Percentiles rank a stretch among this genome's conserved stretches.
Conservation (phyloP, 2,329 filamentous ascomycete species). For the Ceratocystis alfenasii region DNA sequence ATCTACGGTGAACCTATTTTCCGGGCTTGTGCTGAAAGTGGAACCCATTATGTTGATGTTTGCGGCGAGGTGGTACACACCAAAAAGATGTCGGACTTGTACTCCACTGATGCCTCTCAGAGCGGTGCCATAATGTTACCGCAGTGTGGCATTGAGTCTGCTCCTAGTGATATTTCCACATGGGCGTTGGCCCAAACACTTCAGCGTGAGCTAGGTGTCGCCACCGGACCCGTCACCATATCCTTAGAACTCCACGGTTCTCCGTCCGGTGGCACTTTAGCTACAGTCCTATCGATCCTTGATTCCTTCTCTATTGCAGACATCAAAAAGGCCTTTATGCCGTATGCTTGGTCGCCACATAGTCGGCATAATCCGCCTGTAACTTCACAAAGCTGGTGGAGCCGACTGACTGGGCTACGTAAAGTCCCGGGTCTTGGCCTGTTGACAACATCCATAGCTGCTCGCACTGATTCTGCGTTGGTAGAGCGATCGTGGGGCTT, state of each 20-base stretch:
- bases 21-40: constrained; percentile 48
- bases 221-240: constrained; percentile 43
- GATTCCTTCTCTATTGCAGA: constrained; percentile 42
- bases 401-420: constrained; percentile 40
- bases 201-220: constrained; percentile 38
- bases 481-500: constrained; percentile 55
- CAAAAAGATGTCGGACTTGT: constrained; percentile 47
- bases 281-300: constrained; percentile 50
- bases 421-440: constrained; percentile 42
- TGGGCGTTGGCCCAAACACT: constrained; percentile 42
- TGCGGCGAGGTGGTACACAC: constrained; percentile 51
- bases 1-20: constrained; percentile 47
- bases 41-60: constrained; percentile 53
- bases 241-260: constrained; percentile 36
- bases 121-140: constrained; percentile 49
- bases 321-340: constrained; percentile 35
- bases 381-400: constrained; percentile 31
- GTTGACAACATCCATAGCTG: constrained; percentile 42
- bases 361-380: constrained; percentile 31
- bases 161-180: constrained; percentile 47
- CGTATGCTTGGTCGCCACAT: constrained; percentile 48
- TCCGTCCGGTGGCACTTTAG: constrained; percentile 55
- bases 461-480: constrained; percentile 39
- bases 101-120: constrained; percentile 40
- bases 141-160: constrained; percentile 51